Percentiles rank a stretch among this genome's conserved stretches.
Evolutionary conservation across 1,139 yeast genomes (phyloP).

Genomic region (Pichia sp.): DNA sequence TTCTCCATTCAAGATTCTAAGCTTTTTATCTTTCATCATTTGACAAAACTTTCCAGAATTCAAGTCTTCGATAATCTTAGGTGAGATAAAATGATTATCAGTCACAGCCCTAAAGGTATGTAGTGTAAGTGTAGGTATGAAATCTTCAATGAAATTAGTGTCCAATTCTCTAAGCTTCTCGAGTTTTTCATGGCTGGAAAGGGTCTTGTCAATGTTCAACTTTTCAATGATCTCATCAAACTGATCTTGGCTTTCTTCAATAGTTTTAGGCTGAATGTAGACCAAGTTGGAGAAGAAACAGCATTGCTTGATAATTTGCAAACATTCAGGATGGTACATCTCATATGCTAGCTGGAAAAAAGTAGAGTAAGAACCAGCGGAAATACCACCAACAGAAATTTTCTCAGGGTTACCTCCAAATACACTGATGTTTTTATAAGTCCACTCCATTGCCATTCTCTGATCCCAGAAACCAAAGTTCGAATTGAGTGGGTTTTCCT

Average conservation of each 20-base stretch:
- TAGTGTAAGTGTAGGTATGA: slow-evolving; percentile 30
- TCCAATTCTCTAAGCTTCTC: slow-evolving; percentile 17
- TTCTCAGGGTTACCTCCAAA: slow-evolving; percentile 35
- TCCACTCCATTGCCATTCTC: slow-evolving; percentile 39
- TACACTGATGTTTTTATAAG: slow-evolving; percentile 31
- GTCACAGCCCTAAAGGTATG: slow-evolving; percentile 41
- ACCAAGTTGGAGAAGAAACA: slow-evolving; percentile 35
- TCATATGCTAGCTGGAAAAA: slow-evolving; percentile 38
- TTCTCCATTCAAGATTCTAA: slow-evolving; percentile 36
- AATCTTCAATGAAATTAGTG: slow-evolving; percentile 27
- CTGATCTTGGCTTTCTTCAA: slow-evolving; percentile 35
- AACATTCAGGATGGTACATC: slow-evolving; percentile 34
- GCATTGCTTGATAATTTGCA: slow-evolving; percentile 37
- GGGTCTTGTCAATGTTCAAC: slow-evolving; percentile 16
- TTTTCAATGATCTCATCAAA: slow-evolving; percentile 34
- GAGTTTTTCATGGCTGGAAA: slow-evolving; percentile 19
- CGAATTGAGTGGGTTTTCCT: slow-evolving; percentile 30
- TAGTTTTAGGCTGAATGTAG: slow-evolving; percentile 36
- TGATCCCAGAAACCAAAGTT: slow-evolving; percentile 44
- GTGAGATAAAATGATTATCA: slow-evolving; percentile 35
- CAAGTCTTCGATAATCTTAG: slow-evolving; percentile 32
- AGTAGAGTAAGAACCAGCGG: slow-evolving; percentile 36
- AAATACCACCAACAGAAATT: slow-evolving; percentile 32
- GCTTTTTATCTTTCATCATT: slow-evolving; percentile 24
- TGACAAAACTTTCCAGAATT: slow-evolving; percentile 34